Conservation (phyloP, 345 rosid genomes). For the Acer saccharum region DNA sequence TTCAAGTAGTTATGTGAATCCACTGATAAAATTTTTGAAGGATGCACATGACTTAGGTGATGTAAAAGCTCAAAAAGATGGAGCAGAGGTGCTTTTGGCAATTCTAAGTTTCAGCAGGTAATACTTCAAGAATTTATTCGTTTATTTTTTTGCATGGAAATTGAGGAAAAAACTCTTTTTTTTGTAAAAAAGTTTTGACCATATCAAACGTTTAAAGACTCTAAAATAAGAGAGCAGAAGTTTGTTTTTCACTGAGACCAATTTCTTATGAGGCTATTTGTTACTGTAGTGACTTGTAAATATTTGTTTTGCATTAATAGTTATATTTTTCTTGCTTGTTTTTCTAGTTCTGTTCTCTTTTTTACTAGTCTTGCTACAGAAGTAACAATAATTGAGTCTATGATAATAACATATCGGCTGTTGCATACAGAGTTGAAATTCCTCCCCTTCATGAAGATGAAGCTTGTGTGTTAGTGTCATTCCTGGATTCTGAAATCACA, state of each 20-base stretch:
- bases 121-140: neutral
- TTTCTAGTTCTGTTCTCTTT: too few relatives aligned
- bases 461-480: conserved; percentile 24
- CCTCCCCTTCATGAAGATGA: conserved; percentile 30
- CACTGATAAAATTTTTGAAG: conserved; percentile 39
- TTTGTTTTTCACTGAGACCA: too few relatives aligned
- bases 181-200: too few relatives aligned
- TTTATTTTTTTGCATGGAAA: neutral
- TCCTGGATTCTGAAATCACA: conserved; percentile 31
- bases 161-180: too few relatives aligned
- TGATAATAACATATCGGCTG: conserved; percentile 2
- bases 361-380: conserved; percentile 1
- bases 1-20: conserved; percentile 17
- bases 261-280: too few relatives aligned
- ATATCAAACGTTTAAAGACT: too few relatives aligned
- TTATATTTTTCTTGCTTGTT: too few relatives aligned
- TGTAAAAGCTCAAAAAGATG: conserved; percentile 31
- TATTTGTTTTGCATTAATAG: too few relatives aligned
- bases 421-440: conserved; percentile 32
- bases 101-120: conserved; percentile 39
- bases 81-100: conserved; percentile 37
- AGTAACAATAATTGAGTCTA: neutral
- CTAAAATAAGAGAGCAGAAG: too few relatives aligned
- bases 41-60: conserved; percentile 31
- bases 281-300: too few relatives aligned